Conservation (phyloP, 371 early-diverging fungal genomes). For the Mucor velutinosus region DNA sequence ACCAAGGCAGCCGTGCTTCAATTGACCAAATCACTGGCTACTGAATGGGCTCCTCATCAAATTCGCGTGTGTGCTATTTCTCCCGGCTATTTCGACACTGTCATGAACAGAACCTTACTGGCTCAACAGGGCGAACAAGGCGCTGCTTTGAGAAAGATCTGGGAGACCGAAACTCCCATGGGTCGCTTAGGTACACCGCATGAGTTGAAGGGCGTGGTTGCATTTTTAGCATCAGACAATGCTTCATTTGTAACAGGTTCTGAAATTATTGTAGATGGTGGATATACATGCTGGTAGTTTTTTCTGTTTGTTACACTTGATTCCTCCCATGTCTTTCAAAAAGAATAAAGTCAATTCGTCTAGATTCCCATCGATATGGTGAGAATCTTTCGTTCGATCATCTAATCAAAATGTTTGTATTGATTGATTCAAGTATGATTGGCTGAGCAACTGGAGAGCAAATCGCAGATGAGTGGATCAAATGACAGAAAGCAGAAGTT, state of each 20-base stretch:
- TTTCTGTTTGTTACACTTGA: not conserved
- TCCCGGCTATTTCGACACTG: constrained; percentile 48
- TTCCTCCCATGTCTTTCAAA: not conserved
- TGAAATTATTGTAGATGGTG: constrained; percentile 46
- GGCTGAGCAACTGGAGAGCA: too few species aligned
- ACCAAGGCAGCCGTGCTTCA: constrained; percentile 50
- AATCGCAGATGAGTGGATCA: too few species aligned
- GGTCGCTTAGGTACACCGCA: constrained; percentile 41
- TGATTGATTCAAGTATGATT: not conserved
- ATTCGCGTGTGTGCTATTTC: constrained; percentile 45
- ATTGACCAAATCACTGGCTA: constrained; percentile 41
- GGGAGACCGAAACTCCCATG: constrained; percentile 38
- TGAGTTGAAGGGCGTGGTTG: constrained; percentile 42
- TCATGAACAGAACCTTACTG: constrained; percentile 34
- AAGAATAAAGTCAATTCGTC: not conserved
- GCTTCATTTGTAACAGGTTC: constrained; percentile 43
- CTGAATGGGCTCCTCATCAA: constrained; percentile 53
- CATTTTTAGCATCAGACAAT: constrained; percentile 39
- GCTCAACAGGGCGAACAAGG: constrained; percentile 36
- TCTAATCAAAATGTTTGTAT: too few species aligned
- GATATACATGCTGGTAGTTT: constrained; percentile 37
- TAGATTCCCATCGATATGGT: not conserved
- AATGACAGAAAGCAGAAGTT: not conserved
- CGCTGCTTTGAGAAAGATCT: constrained; percentile 23
- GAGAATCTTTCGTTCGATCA: too few species aligned